Conservation (phyloP, 257 asterid genomes). For the Gardenia jasminoides region DNA sequence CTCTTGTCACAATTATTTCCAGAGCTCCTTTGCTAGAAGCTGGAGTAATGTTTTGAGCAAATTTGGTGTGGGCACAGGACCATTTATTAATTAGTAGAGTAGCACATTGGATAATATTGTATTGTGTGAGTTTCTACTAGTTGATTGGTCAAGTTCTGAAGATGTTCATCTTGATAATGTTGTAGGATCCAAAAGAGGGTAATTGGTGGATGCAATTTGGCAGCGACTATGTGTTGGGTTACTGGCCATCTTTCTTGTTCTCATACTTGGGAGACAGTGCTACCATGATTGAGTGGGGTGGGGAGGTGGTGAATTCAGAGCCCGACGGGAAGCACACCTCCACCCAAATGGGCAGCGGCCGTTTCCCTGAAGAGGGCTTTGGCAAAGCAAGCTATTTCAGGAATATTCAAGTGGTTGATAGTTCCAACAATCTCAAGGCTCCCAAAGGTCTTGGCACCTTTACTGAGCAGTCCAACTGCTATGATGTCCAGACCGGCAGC, state of each 20-base stretch:
- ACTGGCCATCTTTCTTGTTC: constrained; percentile 93
- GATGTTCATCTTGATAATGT: not conserved
- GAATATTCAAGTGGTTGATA: constrained; percentile 77
- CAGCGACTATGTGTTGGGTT: constrained; percentile 68
- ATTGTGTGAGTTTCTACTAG: not conserved
- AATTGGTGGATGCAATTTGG: constrained; percentile 98
- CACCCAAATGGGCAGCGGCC: constrained; percentile 94
- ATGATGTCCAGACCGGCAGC: constrained; percentile 74
- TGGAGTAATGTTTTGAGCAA: not conserved
- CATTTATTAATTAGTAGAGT: too few species aligned
- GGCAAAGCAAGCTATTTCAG: constrained; percentile 83
- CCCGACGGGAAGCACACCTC: constrained; percentile 75
- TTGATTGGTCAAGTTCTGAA: not conserved
- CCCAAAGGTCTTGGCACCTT: constrained; percentile 73
- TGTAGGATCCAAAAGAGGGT: constrained; percentile 83
- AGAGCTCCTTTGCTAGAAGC: not conserved
- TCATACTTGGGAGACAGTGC: constrained; percentile 81
- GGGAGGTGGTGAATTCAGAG: constrained; percentile 77
- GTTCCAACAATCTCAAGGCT: constrained; percentile 72
- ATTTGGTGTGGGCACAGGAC: not conserved
- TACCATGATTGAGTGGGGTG: constrained; percentile 90
- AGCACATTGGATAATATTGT: too few species aligned
- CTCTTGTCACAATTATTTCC: not conserved
- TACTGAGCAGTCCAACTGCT: constrained; percentile 82
- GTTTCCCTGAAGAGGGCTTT: constrained; percentile 80